Evolutionary conservation across 1,284 basidiomycete species (phyloP).

Genomic region (Moesziomyces sp.): DNA sequence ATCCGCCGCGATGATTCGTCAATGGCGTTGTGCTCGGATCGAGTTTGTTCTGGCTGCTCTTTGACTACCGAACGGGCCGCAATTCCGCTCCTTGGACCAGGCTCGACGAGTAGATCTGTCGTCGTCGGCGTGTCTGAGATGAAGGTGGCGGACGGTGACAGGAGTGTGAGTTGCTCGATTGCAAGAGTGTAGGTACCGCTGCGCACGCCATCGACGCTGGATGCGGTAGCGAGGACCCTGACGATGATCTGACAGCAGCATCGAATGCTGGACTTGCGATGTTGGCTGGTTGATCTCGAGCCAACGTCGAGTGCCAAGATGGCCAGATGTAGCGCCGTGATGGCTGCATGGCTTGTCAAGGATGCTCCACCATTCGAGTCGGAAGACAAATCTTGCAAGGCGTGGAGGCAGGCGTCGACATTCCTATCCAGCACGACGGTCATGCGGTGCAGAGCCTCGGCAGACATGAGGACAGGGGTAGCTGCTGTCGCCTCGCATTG

Average conservation of each 20-base stretch:
- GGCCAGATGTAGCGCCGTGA: conserved; percentile 14
- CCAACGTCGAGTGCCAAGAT: conserved; percentile 15
- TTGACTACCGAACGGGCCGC: not conserved
- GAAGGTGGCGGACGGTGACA: not conserved
- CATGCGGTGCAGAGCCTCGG: conserved; percentile 16
- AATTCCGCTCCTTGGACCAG: conserved; percentile 22
- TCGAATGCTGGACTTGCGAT: conserved; percentile 1
- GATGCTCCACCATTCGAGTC: not conserved
- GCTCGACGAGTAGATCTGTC: conserved; percentile 4
- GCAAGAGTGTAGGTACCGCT: conserved; percentile 2
- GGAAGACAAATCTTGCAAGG: not conserved
- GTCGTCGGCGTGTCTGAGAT: no score
- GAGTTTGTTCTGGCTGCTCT: not conserved
- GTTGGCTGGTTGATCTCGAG: conserved; percentile 3
- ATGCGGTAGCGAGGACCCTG: conserved; percentile 4
- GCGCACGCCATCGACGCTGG: not conserved
- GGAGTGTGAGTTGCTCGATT: conserved; percentile 19
- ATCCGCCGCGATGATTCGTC: not conserved
- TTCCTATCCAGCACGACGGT: conserved; percentile 22
- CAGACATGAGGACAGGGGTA: conserved; percentile 8
- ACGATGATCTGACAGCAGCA: conserved; percentile 18
- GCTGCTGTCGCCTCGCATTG: not conserved
- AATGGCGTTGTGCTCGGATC: not conserved
- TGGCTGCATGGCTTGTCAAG: conserved; percentile 1
- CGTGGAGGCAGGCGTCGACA: conserved; percentile 12